Conservation (phyloP, 208 protist species). For the Crithidia sp. region DNA sequence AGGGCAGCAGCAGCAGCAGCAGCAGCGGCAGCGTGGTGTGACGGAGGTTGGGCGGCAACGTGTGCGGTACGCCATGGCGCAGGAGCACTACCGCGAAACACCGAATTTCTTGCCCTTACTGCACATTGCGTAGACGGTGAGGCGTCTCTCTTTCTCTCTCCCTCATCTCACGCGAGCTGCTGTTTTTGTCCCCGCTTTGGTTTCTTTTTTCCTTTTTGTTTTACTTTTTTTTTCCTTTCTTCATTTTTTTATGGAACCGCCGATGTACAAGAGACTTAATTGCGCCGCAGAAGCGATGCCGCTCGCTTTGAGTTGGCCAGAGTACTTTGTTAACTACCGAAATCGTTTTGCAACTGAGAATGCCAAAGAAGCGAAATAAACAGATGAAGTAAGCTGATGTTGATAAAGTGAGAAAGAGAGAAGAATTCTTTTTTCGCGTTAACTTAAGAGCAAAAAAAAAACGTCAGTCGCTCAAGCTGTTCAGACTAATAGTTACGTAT, state of each 20-base stretch:
- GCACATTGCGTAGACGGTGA: not conserved
- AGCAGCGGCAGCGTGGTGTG: conserved; percentile 5
- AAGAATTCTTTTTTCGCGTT: no score
- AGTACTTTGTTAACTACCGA: no score
- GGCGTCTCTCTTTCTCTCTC: not conserved
- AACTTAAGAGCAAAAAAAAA: no score
- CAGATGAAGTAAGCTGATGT: no score
- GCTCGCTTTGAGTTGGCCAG: no score
- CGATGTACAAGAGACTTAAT: no score
- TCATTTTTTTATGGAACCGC: not conserved
- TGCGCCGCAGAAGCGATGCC: no score
- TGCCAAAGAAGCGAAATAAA: no score
- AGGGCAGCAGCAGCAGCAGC: not conserved
- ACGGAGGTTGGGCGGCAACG: conserved; percentile 31
- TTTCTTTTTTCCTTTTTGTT: not conserved
- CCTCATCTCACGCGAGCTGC: not conserved
- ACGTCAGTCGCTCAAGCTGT: no score
- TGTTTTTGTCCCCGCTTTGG: not conserved
- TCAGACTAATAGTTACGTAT: no score
- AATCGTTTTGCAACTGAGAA: no score
- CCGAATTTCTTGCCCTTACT: conserved; percentile 14
- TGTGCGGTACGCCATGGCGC: conserved; percentile 22
- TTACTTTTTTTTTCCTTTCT: not conserved
- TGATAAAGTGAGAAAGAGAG: no score
- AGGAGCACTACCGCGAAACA: conserved; percentile 22